Conservation (phyloP, 495 filamentous ascomycete species). For the Penicillium pulvis region DNA sequence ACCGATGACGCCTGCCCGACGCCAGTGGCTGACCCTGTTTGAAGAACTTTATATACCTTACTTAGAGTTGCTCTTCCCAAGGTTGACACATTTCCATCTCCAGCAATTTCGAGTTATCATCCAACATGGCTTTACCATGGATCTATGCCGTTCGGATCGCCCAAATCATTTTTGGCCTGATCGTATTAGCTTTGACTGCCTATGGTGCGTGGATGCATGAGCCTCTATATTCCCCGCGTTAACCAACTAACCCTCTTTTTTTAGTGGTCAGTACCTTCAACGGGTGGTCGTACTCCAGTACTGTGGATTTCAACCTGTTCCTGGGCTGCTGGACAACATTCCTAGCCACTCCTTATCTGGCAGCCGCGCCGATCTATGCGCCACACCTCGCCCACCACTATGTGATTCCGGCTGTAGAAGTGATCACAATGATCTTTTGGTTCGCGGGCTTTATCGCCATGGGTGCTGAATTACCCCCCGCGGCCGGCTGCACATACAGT, state of each 20-base stretch:
- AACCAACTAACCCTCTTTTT: slow-evolving; percentile 1
- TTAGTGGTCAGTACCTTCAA: slow-evolving; percentile 33
- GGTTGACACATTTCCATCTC: neutral
- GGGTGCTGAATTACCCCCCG: slow-evolving; percentile 57
- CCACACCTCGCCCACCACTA: slow-evolving; percentile 59
- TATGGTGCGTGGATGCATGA: slow-evolving; percentile 57
- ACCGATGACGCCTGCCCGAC: slow-evolving; percentile 30
- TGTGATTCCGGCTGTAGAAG: slow-evolving; percentile 64
- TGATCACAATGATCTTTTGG: slow-evolving; percentile 83
- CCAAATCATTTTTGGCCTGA: slow-evolving; percentile 66
- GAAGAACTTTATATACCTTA: slow-evolving; percentile 6
- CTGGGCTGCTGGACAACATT: slow-evolving; percentile 68
- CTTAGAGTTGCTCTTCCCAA: neutral
- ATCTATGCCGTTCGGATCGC: slow-evolving; percentile 64
- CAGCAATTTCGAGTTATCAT: neutral
- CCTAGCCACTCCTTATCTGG: slow-evolving; percentile 65
- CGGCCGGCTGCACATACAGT: slow-evolving; percentile 45
- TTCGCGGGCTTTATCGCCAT: slow-evolving; percentile 80
- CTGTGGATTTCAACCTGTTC: slow-evolving; percentile 75
- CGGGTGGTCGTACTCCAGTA: slow-evolving; percentile 37
- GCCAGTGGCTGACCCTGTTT: slow-evolving; percentile 24
- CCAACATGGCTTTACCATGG: slow-evolving; percentile 38
- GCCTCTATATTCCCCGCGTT: neutral
- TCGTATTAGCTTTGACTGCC: slow-evolving; percentile 69
- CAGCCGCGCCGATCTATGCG: slow-evolving; percentile 61